These are phyloP conservation scores for Phytophthora pinifolia DNA, from an alignment of 352 stramenopile genomes.

Conservation along the genomic window DNA sequence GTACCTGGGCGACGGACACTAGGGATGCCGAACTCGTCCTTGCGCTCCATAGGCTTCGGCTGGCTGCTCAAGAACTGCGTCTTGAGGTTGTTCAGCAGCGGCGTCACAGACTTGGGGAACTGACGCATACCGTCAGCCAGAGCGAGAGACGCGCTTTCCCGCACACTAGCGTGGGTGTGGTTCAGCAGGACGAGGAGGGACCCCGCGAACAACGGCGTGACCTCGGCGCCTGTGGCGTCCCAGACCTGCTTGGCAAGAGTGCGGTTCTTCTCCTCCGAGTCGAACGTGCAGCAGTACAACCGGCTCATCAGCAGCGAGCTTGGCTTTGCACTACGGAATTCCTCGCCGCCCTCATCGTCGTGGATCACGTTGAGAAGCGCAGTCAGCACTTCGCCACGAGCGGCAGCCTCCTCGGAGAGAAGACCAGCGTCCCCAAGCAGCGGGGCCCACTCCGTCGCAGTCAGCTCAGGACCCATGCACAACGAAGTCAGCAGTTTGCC, in stretches of 20 bases:
- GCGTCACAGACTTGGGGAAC: conserved; percentile 74
- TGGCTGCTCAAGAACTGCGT: conserved; percentile 59
- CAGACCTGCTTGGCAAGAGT: conserved; percentile 65
- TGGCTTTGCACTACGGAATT: conserved; percentile 36
- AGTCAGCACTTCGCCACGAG: conserved; percentile 58
- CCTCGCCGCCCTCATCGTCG: conserved; percentile 50
- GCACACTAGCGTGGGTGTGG: conserved; percentile 73
- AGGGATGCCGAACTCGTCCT: conserved; percentile 78
- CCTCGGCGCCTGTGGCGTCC: conserved; percentile 45
- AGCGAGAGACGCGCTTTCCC: conserved; percentile 72
- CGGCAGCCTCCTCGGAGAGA: conserved; percentile 56
- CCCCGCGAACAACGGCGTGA: conserved; percentile 65
- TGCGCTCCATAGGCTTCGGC: conserved; percentile 50
- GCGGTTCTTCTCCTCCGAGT: conserved; percentile 58
- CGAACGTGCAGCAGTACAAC: conserved; percentile 69
- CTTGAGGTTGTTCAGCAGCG: conserved; percentile 69
- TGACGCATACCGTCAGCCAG: conserved; percentile 82
- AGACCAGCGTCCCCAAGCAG: conserved; percentile 71
- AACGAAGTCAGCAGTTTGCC: conserved; percentile 57
- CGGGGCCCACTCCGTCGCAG: conserved; percentile 59
- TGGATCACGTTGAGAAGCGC: conserved; percentile 63
- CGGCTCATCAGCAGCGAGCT: conserved; percentile 58
- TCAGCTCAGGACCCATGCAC: conserved; percentile 58
- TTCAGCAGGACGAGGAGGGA: conserved; percentile 72
- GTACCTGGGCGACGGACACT: conserved; percentile 61